phyloP scores from a whole-genome alignment of 805 yeast genomes.

The Cyberlindnera veronae region DNA sequence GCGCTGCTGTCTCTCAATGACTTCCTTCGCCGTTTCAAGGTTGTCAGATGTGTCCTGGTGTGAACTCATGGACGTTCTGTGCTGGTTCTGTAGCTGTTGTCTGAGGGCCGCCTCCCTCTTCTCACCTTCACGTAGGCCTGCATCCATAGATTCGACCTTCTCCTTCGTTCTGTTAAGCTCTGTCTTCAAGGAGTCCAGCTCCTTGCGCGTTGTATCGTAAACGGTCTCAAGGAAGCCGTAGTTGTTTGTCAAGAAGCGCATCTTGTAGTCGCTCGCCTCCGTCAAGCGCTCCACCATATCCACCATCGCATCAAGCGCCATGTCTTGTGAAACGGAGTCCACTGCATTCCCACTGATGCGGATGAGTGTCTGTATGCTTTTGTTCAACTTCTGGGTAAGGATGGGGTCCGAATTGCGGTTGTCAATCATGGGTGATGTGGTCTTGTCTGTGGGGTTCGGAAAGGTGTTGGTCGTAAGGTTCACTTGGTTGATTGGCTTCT shows the following conservation, averaged over 20 bases:
- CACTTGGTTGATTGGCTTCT: background rate
- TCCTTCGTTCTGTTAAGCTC: constrained; percentile 1
- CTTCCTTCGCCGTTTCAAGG: background rate
- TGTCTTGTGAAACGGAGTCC: background rate
- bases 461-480: too few relatives aligned
- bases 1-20: constrained; percentile 13
- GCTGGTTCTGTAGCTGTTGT: background rate
- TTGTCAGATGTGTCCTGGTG: background rate
- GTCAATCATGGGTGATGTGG: background rate
- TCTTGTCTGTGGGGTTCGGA: too few relatives aligned
- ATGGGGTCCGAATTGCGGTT: background rate
- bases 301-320: constrained; percentile 10
- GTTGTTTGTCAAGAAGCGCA: constrained; percentile 23
- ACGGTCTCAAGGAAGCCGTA: constrained; percentile 21
- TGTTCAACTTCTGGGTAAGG: constrained; percentile 1
- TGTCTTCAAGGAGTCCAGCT: constrained; percentile 7
- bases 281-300: constrained; percentile 13
- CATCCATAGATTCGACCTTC: constrained; percentile 2
- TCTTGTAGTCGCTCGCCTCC: constrained; percentile 19
- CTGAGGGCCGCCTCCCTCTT: constrained; percentile 3
- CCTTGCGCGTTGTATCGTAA: constrained; percentile 16
- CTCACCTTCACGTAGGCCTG: background rate
- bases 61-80: background rate
- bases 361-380: constrained; percentile 9
- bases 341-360: constrained; percentile 15